Base-by-base conservation (phyloP, 495 filamentous ascomycete genomes). In the Penicillium egyptiacum region DNA sequence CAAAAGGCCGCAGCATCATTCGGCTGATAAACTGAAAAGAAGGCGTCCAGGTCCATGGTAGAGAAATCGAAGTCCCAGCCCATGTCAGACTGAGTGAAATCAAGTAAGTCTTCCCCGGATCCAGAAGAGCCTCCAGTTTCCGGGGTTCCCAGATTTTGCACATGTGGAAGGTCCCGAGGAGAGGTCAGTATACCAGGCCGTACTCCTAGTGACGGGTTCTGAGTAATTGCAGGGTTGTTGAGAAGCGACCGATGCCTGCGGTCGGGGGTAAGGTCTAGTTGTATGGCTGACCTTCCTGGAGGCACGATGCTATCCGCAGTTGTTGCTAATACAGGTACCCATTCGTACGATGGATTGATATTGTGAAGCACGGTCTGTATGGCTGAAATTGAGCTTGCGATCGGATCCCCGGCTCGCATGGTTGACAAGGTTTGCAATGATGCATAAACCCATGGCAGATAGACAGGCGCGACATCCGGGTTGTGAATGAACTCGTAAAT, bases 61-160 rank as follows among this genome's bases (percentile, higher is more conserved):
- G 75, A 78, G 41, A 78, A 76, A 46, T 78, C 73, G 58, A 78
- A 74, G 45, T 77, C 67, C 74, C 74, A 78, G 14, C 73, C 73
- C 69, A 78, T 75, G 47, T 78, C 75, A 0, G 71, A 69, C 53
- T 74, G 69, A 4, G 74, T 76, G 25, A 78, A 69, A 53, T 78
- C 75, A 3, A 72, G 66, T 2, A 76, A 58, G 44, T 75, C 72
- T 8, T 77, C 72, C 0, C 50, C 66, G 33, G 69, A 71, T 0
- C 61, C 71, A 3, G 60, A 58, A 16, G 68, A 73, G 6, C 63
- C 60, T 19, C 60, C 67, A 0, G 65, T 64, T 11, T 67, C 65
- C 12, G 60, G 68, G 4, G 60, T 59, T 9, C 62, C 65, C 23
- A 63, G 47, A 4, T 61, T 62, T 9, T 61, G 64, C 16, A 63